phyloP scores from a whole-genome alignment of 106 monocot genomes.

The Dactylorhiza incarnata region DNA sequence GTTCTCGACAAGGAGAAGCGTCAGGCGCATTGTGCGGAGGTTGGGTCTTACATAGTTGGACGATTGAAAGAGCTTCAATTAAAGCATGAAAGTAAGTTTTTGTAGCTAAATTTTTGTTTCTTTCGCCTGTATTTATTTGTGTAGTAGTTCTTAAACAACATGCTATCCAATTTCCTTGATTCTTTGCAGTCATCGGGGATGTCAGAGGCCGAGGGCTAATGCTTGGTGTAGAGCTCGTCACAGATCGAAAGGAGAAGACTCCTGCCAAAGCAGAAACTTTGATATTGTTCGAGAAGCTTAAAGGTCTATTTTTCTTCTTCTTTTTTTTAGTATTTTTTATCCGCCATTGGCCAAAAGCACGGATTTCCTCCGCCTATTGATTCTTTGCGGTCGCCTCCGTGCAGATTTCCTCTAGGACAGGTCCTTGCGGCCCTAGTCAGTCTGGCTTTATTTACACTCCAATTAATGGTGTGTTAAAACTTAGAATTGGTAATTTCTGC shows the following conservation, averaged over 20 bases:
- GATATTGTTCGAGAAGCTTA: conserved; percentile 75
- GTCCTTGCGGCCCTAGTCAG: background rate
- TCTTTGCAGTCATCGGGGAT: conserved; percentile 80
- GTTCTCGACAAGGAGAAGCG: conserved; percentile 95
- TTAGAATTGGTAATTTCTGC: background rate
- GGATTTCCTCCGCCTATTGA: too few species aligned
- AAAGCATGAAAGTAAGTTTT: conserved; percentile 71
- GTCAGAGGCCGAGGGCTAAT: conserved; percentile 93
- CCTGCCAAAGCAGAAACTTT: conserved; percentile 79
- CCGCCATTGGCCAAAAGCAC: too few species aligned
- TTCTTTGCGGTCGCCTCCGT: too few species aligned
- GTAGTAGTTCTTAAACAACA: too few species aligned
- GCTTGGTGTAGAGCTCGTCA: conserved; percentile 88
- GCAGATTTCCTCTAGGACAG: too few species aligned
- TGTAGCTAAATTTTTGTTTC: background rate
- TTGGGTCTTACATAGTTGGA: conserved; percentile 69
- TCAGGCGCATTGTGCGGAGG: conserved; percentile 66
- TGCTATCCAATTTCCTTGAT: background rate
- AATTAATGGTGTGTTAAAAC: background rate
- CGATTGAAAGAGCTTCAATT: conserved; percentile 66
- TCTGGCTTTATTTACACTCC: background rate
- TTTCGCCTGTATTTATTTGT: too few species aligned
- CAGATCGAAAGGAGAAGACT: conserved; percentile 81
- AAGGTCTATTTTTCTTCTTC: conserved; percentile 32
- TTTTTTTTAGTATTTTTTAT: too few species aligned